Evolutionary conservation across 2,329 filamentous ascomycete genomes (phyloP).

Genomic region (Sclerotinia minor): DNA sequence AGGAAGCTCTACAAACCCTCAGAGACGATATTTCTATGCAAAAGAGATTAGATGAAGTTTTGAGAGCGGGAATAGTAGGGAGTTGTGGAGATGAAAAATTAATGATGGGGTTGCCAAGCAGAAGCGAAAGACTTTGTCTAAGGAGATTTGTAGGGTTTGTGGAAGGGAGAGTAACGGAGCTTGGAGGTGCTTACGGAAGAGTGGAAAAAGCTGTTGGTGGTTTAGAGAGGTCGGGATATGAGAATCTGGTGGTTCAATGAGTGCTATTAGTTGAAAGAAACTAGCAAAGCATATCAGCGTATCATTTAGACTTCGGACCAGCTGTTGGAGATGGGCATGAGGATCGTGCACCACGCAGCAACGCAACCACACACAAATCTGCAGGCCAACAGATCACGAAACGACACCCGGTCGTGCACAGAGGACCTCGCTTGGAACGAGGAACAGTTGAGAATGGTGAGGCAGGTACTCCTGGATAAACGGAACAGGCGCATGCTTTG

Average conservation of each 20-base stretch:
- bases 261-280: neutral
- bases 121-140: slow-evolving; percentile 21
- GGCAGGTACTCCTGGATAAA: slow-evolving; percentile 17
- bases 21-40: slow-evolving; percentile 21
- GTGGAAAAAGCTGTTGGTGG: slow-evolving; percentile 19
- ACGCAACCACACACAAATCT: neutral
- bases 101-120: slow-evolving; percentile 21
- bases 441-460: neutral
- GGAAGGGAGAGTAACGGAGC: slow-evolving; percentile 20
- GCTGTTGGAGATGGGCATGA: neutral
- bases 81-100: slow-evolving; percentile 20
- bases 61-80: slow-evolving; percentile 20
- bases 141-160: slow-evolving; percentile 23
- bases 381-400: neutral
- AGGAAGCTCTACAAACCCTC: slow-evolving; percentile 4
- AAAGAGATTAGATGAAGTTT: slow-evolving; percentile 17
- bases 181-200: slow-evolving; percentile 12
- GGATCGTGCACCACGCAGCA: neutral
- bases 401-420: neutral
- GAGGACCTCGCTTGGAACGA: neutral
- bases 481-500: slow-evolving; percentile 13
- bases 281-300: too few relatives aligned
- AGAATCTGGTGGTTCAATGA: slow-evolving; percentile 6
- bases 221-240: slow-evolving; percentile 15
- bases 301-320: too few relatives aligned